Base-by-base conservation (phyloP, 345 rosid species). In the Bruguiera gymnorhiza region DNA sequence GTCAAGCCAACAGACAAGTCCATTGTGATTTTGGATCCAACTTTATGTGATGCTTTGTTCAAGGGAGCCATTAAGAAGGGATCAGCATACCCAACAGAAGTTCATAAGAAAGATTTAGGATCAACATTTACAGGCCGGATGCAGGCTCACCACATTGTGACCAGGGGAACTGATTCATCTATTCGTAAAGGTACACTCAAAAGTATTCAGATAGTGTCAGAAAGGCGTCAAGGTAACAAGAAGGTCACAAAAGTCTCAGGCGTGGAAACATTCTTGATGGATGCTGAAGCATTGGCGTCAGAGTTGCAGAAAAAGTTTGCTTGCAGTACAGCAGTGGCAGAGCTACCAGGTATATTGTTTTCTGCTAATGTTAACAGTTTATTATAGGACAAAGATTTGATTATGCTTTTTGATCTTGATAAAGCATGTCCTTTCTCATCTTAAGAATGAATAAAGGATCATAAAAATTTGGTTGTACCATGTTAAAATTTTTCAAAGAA, bases 241-340 rank as follows among this genome's bases (percentile, higher is more conserved):
- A 95, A 92, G 80, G 90, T 90, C 53, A 95, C 97, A 3, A 92
- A 86, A 71, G 82, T 92, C 7, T 82, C 91, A 8, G 97, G 99
- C 67, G 29, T 92, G 62, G 96, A 91, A 81, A 81, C 86, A 50
- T 87, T 93, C 78, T 82, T 92, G 79, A 69, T 95, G 21, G 93
- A 88, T 46, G 89, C 97, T 64, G 99, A 95, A 75, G 78, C 89
- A 51, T 73, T 92, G 73, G 99, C 97, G 51, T 89, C 97, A 27
- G 99, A 95, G 75, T 77, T 95, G 83, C 99, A 95, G 87, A 95
- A 95, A 82, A 94, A 94, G 80, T 87, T 86, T 80, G 99, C 99
- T 73, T 92, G 97, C 74, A 92, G 99, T 77, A 89, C 97, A 61
- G 75, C 99, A 6, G 86, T 88, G 77, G 73, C 82, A 31, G 99